Base-by-base conservation (phyloP, 495 filamentous ascomycete genomes). In the Penicillium turbatum region DNA sequence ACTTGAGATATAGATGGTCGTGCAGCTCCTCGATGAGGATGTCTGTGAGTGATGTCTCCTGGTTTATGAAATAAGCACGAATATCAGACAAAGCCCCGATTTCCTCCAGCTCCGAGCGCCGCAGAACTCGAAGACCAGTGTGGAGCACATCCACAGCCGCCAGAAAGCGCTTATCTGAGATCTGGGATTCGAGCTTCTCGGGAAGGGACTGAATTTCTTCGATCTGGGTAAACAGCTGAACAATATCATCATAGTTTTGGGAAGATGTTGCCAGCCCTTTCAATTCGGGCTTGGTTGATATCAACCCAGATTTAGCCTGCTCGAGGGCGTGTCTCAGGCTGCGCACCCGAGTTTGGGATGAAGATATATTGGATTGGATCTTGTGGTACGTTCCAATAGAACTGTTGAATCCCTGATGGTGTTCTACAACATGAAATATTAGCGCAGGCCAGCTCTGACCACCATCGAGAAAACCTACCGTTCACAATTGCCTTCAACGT, bases 351-450 rank as follows among this genome's bases (percentile, higher is more conserved):
- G 80, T 79, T 69, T 99, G 95, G 11, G 90, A 95, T 30, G 82
- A 75, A 55, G 91, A 87, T 59, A 99, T 95, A 70, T 89, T 96
- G 6, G 86, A 80, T 66, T 97, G 93, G 52, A 99, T 97, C 72
- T 92, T 96, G 72, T 99, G 95, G 62, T 96, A 99, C 13, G 92
- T 96, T 66, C 93, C 95, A 51, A 99, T 97, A 36, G 91, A 96
- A 71, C 90, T 97, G 67, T 97, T 99, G 78, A 99, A 99, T 29
- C 91, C 93, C 70, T 99, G 93, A 60, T 97, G 92, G 65, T 99
- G 92, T 72, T 97, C 92, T 85, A 46, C 16, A 48, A 41, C 42
- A 40, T 5, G 21, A 11, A 29, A 26, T 7, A 13, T 61, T 30
- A 63, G 60, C 46, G 55, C 29, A 2, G 2, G 24, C 10, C 3